These are phyloP conservation scores for Nymphaea thermarum DNA, from an alignment of 164 flowering plant genomes.

Conservation along the genomic window DNA sequence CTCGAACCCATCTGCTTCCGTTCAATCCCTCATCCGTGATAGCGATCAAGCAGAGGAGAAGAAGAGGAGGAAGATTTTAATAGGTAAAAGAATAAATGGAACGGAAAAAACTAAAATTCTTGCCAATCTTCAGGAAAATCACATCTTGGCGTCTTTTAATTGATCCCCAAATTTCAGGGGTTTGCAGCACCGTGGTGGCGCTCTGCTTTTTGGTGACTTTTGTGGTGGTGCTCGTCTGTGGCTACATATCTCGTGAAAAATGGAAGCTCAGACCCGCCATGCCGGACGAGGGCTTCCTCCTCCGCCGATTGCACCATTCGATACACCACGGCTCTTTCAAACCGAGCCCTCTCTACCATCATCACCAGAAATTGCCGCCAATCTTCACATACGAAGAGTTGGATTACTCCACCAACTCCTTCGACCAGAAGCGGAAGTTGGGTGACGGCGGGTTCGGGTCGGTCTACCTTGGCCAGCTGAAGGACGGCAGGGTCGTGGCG, in stretches of 20 bases:
- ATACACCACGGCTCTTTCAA: conserved; percentile 46
- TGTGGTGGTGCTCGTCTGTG: neutral
- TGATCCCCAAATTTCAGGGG: neutral
- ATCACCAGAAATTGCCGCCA: conserved; percentile 61
- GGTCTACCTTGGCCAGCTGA: conserved; percentile 58
- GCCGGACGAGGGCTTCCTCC: conserved; percentile 18
- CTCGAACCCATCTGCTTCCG: conserved; percentile 6
- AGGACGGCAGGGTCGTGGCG: conserved; percentile 55
- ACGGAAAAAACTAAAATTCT: neutral
- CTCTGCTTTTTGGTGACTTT: neutral
- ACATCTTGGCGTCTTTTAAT: neutral
- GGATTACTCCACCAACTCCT: conserved; percentile 49
- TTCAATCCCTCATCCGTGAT: conserved; percentile 21
- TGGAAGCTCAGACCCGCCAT: conserved; percentile 3
- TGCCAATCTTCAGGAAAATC: neutral
- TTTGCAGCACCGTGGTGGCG: neutral
- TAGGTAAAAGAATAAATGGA: neutral
- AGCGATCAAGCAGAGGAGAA: conserved; percentile 1
- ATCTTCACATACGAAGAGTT: conserved; percentile 84
- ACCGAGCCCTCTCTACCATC: conserved; percentile 45
- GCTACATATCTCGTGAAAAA: conserved; percentile 12
- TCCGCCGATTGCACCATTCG: neutral
- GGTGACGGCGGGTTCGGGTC: conserved; percentile 98
- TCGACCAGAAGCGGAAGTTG: conserved; percentile 64
- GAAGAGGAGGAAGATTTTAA: neutral